Base-by-base conservation (phyloP, 2,329 filamentous ascomycete species). In the Penicillium decumbens region DNA sequence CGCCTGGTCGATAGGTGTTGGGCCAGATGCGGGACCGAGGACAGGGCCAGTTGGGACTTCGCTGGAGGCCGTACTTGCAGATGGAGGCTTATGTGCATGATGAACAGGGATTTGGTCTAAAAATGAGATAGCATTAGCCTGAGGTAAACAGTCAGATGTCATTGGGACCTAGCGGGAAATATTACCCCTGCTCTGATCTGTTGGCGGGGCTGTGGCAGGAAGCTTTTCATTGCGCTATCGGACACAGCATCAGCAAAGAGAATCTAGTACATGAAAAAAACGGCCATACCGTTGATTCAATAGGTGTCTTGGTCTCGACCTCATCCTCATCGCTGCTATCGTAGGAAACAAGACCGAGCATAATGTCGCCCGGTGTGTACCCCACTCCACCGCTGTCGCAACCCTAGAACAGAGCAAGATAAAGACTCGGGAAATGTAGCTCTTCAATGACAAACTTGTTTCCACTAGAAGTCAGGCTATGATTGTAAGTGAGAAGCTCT, bases 281-380 rank as follows among this genome's bases (percentile, higher is more conserved):
- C 8, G 24, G 8, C 43, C 35, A 41, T 60, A 71, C 67, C 59
- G 67, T 60, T 15, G 40, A 23, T 13, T 45, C 45, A 25, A 43
- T 47, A 49, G 51, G 43, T 29, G 48, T 24, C 39, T 59, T 50
- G 24, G 45, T 40, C 15, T 61, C 58, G 39, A 59, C 58, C 47
- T 76, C 72, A 47, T 75, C 73, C 39, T 75, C 73, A 51, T 71
- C 73, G 55, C 72, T 75, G 54, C 72, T 75, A 40, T 68, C 69
- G 56, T 76, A 76, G 30, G 62, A 67, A 23, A 61, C 70, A 13
- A 76, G 67, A 28, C 67, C 69, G 37, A 73, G 62, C 72, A 74
- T 72, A 41, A 53, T 60, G 37, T 39, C 47, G 49, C 49, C 32
- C 30, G 46, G 44, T 20, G 40, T 35, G 24, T 25, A 8, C 40